A percentile compares a stretch with the other conserved stretches of the same genome.
Evolutionary conservation across 208 protist species (phyloP).

Genomic region (Acanthamoeba healyi): DNA sequence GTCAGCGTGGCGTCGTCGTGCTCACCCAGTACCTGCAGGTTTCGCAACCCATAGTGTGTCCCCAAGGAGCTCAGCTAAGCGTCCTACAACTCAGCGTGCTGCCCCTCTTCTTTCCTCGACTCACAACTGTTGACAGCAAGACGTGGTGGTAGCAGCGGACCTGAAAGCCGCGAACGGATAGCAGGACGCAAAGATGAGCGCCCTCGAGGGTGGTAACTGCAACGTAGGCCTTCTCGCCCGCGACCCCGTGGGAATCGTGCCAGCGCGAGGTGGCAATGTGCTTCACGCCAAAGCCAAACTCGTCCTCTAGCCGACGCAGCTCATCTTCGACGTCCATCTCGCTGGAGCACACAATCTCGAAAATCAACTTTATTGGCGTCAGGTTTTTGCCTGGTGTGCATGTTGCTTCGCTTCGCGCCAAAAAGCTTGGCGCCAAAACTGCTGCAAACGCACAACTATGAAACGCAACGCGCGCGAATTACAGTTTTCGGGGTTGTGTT

Average conservation of each 20-base stretch:
- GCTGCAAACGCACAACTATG: too few species aligned
- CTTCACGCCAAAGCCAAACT: slow-evolving; percentile 13
- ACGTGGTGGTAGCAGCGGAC: too few species aligned
- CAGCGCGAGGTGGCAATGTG: background rate
- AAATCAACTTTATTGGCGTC: too few species aligned
- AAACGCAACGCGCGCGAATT: background rate
- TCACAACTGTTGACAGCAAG: too few species aligned
- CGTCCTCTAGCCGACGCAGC: background rate
- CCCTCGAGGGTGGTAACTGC: background rate
- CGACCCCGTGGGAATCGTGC: background rate
- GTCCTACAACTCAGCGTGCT: background rate
- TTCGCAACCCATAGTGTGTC: background rate
- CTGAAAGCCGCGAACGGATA: background rate
- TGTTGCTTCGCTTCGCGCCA: background rate
- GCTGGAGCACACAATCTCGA: too few species aligned
- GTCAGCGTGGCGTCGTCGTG: background rate
- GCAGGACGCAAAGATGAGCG: background rate
- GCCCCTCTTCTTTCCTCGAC: background rate
- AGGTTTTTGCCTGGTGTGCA: background rate
- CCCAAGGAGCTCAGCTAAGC: background rate
- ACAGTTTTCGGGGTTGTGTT: too few species aligned
- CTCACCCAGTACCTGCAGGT: background rate
- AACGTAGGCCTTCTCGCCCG: background rate
- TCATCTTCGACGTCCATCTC: slow-evolving; percentile 18
- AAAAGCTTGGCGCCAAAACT: background rate